Percentiles rank a stretch among this genome's conserved stretches.
Evolutionary conservation across 345 rosid species (phyloP).

Genomic region (Gossypium stocksii): DNA sequence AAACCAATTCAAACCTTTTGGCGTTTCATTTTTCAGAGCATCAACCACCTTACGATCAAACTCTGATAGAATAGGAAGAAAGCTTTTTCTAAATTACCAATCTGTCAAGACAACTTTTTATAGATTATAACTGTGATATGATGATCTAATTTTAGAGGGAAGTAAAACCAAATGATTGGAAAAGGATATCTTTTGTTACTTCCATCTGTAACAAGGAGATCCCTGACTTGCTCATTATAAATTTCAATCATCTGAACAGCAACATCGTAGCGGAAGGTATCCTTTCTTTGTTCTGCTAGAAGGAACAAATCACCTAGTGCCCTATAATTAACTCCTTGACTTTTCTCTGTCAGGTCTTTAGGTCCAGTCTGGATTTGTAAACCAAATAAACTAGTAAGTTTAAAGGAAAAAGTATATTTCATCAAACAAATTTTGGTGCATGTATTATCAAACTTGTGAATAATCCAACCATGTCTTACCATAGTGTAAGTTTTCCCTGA

Average conservation of each 20-base stretch:
- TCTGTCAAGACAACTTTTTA: neutral
- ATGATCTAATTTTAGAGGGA: neutral
- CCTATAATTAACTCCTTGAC: slow-evolving; percentile 86
- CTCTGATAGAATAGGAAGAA: slow-evolving; percentile 4
- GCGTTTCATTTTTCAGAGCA: neutral
- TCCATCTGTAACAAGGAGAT: slow-evolving; percentile 84
- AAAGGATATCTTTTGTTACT: slow-evolving; percentile 94
- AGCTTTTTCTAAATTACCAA: neutral
- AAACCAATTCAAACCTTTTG: neutral
- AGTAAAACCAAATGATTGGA: slow-evolving; percentile 8
- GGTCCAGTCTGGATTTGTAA: slow-evolving; percentile 67
- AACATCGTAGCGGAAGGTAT: slow-evolving; percentile 63
- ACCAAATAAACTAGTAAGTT: slow-evolving; percentile 20
- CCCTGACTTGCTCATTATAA: slow-evolving; percentile 95
- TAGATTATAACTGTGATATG: neutral
- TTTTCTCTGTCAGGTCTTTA: slow-evolving; percentile 69
- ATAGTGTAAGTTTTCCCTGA: slow-evolving; percentile 94
- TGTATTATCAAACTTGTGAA: slow-evolving; percentile 11
- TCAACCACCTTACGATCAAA: neutral
- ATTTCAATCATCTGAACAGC: slow-evolving; percentile 98
- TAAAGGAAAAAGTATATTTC: neutral
- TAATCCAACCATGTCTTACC: slow-evolving; percentile 44
- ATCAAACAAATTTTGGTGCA: neutral
- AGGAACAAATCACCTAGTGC: slow-evolving; percentile 86
- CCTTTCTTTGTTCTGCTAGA: slow-evolving; percentile 82